Conservation (phyloP, 768 basidiomycete species). For the Amanita subjunquillea region DNA sequence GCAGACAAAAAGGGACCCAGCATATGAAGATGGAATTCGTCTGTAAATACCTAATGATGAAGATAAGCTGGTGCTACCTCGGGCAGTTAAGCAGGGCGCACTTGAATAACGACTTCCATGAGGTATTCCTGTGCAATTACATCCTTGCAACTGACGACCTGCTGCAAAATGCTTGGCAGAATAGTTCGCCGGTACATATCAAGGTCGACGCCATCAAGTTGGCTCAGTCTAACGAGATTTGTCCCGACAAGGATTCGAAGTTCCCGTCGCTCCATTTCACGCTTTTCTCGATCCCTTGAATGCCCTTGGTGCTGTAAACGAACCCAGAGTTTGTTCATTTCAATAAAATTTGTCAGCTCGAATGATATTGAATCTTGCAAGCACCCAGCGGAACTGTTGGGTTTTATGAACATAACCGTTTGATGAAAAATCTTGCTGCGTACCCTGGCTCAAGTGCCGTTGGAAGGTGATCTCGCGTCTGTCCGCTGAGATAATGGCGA, state of each 20-base stretch:
- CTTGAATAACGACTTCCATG: conserved; percentile 99
- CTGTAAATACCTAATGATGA: conserved; percentile 78
- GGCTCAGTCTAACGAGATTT: conserved; percentile 90
- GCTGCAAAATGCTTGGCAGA: conserved; percentile 88
- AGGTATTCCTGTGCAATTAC: conserved; percentile 98
- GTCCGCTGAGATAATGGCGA: conserved; percentile 92
- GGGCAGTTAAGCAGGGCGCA: conserved; percentile 19
- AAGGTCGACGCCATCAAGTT: conserved; percentile 93
- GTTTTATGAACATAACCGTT: neutral
- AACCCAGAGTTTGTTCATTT: conserved; percentile 99
- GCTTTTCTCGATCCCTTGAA: conserved; percentile 93
- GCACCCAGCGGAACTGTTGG: conserved; percentile 71
- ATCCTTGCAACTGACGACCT: conserved; percentile 97
- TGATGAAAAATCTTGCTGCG: conserved; percentile 13
- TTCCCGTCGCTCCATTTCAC: conserved; percentile 92
- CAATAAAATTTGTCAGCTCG: conserved; percentile 96
- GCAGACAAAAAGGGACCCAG: conserved; percentile 95
- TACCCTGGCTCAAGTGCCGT: conserved; percentile 79
- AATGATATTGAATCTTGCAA: conserved; percentile 93
- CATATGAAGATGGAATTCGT: conserved; percentile 95
- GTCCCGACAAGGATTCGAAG: conserved; percentile 95
- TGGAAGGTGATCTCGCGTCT: conserved; percentile 93
- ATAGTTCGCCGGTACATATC: conserved; percentile 83
- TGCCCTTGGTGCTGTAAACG: conserved; percentile 97
- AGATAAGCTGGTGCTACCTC: neutral